Evolutionary conservation across 768 basidiomycete genomes (phyloP).

Genomic region (Psilocybe azurescens): DNA sequence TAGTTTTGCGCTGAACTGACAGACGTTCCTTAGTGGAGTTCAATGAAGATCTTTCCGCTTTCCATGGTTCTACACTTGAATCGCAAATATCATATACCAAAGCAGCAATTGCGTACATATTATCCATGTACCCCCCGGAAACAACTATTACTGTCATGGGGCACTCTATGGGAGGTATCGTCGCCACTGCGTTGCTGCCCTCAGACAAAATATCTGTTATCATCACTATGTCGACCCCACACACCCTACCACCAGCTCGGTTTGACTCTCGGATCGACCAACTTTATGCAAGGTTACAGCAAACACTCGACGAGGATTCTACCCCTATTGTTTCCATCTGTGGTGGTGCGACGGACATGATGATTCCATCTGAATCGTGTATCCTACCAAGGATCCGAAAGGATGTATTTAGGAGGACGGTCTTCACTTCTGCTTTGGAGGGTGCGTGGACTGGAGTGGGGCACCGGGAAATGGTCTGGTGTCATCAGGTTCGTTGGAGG

Average conservation of each 20-base stretch:
- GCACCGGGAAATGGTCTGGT: slow-evolving; percentile 98
- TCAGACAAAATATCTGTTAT: slow-evolving; percentile 71
- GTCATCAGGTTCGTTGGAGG: slow-evolving; percentile 93
- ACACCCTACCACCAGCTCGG: slow-evolving; percentile 84
- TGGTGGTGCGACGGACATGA: slow-evolving; percentile 90
- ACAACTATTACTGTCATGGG: slow-evolving; percentile 81
- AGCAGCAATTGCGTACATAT: slow-evolving; percentile 75
- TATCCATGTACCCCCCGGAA: slow-evolving; percentile 70
- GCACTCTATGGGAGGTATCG: slow-evolving; percentile 98
- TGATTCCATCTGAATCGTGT: slow-evolving; percentile 92
- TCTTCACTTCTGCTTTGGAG: slow-evolving; percentile 88
- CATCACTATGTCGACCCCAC: slow-evolving; percentile 97
- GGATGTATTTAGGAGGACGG: slow-evolving; percentile 54
- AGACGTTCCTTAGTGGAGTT: slow-evolving; percentile 71
- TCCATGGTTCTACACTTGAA: slow-evolving; percentile 88
- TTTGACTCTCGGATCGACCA: slow-evolving; percentile 81
- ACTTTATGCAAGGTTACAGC: slow-evolving; percentile 62
- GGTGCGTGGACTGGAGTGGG: slow-evolving; percentile 97
- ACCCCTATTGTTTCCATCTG: slow-evolving; percentile 85
- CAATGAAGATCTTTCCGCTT: slow-evolving; percentile 96
- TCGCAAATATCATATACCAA: slow-evolving; percentile 81
- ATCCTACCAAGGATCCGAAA: slow-evolving; percentile 48
- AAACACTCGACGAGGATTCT: slow-evolving; percentile 44
- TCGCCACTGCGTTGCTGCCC: slow-evolving; percentile 81
- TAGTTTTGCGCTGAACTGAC: background rate